phyloP scores from a whole-genome alignment of 176 grass and related monocot genomes.

The Carex myosuroides region DNA sequence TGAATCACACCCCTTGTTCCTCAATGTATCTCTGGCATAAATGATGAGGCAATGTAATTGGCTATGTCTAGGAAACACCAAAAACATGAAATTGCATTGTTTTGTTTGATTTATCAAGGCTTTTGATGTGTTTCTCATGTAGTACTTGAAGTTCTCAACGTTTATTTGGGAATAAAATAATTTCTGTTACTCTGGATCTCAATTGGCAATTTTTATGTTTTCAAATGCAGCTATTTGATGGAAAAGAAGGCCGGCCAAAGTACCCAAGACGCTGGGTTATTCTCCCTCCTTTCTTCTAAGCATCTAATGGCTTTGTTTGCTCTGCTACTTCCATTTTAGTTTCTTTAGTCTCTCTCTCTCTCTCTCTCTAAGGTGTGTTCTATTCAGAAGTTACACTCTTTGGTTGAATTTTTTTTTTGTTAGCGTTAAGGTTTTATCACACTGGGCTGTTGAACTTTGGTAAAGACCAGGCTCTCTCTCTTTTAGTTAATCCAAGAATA shows the following conservation, averaged over 20 bases:
- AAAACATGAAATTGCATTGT: neutral
- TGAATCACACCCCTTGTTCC: neutral
- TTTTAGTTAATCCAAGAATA: neutral
- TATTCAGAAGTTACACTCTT: neutral
- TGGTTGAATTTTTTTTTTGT: neutral
- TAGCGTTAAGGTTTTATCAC: neutral
- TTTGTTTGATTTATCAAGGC: neutral
- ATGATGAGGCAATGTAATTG: neutral
- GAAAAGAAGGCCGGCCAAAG: conserved; percentile 65
- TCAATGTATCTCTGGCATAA: neutral
- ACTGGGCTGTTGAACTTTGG: neutral
- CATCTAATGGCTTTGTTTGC: neutral
- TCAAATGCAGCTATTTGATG: conserved; percentile 76
- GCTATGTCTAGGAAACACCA: neutral
- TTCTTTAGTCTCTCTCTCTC: neutral
- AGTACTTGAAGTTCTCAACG: neutral
- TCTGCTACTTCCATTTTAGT: neutral
- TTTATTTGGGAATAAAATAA: neutral
- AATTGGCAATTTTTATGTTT: conserved; percentile 7
- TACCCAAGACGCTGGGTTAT: conserved; percentile 93
- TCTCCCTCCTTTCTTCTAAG: conserved; percentile 82
- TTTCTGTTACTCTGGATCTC: neutral
- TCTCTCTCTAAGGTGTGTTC: neutral
- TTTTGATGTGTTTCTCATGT: neutral
- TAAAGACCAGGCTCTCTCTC: neutral